Percentiles rank a stretch among this genome's conserved stretches.
phyloP scores from a whole-genome alignment of 129 eudicot genomes.

The Escallonia herrerae region DNA sequence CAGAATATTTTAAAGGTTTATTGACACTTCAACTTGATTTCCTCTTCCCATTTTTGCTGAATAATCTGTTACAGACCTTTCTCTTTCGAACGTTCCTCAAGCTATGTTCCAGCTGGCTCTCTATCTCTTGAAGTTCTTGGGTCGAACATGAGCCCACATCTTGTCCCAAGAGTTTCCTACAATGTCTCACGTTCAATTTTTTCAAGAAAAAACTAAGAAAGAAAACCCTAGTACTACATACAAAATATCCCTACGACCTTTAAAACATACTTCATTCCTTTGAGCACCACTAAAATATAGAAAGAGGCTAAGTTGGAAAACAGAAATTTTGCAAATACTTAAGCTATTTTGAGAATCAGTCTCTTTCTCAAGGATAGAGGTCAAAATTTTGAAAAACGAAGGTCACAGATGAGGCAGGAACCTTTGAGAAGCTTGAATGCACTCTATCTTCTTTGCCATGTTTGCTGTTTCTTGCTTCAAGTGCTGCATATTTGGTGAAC shows the following conservation, averaged over 20 bases:
- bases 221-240: not conserved
- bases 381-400: not conserved
- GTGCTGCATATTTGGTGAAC: constrained; percentile 23
- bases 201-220: not conserved
- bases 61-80: constrained; percentile 24
- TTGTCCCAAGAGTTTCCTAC: constrained; percentile 56
- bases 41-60: not conserved
- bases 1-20: not conserved
- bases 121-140: constrained; percentile 38
- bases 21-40: too few relatives aligned
- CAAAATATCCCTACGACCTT: not conserved
- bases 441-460: constrained; percentile 35
- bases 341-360: too few relatives aligned
- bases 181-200: not conserved
- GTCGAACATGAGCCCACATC: constrained; percentile 37
- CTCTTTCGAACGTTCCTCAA: constrained; percentile 41
- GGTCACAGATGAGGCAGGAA: constrained; percentile 10
- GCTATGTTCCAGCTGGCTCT: constrained; percentile 37
- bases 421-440: constrained; percentile 51
- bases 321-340: too few relatives aligned
- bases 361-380: too few relatives aligned
- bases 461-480: constrained; percentile 38
- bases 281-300: too few relatives aligned
- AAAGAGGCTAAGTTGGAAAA: too few relatives aligned
- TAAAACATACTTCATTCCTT: too few relatives aligned